Conservation (phyloP, 129 eudicot species). For the Cynara cardunculus region DNA sequence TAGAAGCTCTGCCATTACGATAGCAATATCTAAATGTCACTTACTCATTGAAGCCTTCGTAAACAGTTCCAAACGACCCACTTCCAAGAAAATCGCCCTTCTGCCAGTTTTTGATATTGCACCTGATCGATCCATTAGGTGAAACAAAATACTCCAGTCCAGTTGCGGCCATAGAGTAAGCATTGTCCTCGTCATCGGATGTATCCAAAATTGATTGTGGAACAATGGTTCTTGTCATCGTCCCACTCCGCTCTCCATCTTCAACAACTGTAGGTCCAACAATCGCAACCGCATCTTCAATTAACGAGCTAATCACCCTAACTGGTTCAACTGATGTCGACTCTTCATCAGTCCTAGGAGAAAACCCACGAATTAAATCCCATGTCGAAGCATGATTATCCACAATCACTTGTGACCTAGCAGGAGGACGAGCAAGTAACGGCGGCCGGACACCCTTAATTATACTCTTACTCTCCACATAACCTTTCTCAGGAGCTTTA, state of each 20-base stretch:
- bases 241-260: conserved; percentile 19
- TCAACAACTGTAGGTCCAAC: background rate
- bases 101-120: conserved; percentile 55
- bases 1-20: background rate
- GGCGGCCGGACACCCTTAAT: conserved; percentile 61
- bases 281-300: conserved; percentile 6
- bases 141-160: conserved; percentile 34
- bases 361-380: conserved; percentile 43
- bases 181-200: conserved; percentile 22
- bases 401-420: conserved; percentile 20
- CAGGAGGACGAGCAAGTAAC: conserved; percentile 53
- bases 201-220: conserved; percentile 29
- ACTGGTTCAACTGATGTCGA: background rate
- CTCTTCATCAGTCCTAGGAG: conserved; percentile 33
- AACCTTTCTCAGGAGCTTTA: background rate
- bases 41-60: conserved; percentile 83
- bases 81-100: conserved; percentile 80
- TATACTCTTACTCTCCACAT: conserved; percentile 29
- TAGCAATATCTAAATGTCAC: background rate
- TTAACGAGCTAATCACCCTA: conserved; percentile 1
- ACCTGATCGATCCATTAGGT: conserved; percentile 37
- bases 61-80: conserved; percentile 89
- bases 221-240: conserved; percentile 6
- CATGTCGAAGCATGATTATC: conserved; percentile 42
- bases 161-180: background rate